phyloP scores from a whole-genome alignment of 495 filamentous ascomycete genomes.

The Cercophora newfieldiana region DNA sequence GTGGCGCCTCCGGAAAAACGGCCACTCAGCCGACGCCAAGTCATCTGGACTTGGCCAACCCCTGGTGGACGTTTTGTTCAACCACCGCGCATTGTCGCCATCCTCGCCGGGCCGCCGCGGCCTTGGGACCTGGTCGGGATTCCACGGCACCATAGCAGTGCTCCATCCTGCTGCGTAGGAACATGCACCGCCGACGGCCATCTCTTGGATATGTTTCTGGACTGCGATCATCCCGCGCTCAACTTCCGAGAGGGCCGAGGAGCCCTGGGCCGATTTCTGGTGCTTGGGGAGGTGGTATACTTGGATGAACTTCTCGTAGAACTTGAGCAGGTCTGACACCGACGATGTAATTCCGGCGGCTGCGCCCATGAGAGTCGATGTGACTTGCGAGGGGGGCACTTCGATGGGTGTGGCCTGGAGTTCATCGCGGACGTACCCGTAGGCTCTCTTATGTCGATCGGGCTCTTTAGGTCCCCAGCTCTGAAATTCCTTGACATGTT shows the following conservation, averaged over 20 bases:
- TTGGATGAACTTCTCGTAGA: slow-evolving; percentile 14
- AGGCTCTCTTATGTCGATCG: neutral
- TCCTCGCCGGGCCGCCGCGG: slow-evolving; percentile 19
- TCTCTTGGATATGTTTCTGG: slow-evolving; percentile 2
- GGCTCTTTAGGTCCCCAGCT: neutral
- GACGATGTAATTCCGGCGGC: slow-evolving; percentile 26
- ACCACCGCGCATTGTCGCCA: slow-evolving; percentile 22
- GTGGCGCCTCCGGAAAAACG: neutral
- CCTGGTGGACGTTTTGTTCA: neutral
- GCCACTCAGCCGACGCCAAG: neutral
- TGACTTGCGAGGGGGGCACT: slow-evolving; percentile 13
- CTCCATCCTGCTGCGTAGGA: slow-evolving; percentile 22
- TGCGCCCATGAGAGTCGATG: slow-evolving; percentile 11
- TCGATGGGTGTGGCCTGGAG: neutral
- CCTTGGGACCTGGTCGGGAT: neutral
- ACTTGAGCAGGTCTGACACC: slow-evolving; percentile 16
- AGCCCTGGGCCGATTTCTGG: neutral
- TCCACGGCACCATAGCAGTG: slow-evolving; percentile 4
- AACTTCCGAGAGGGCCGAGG: neutral
- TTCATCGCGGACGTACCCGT: neutral
- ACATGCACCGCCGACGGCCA: slow-evolving; percentile 1
- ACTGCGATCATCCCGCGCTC: slow-evolving; percentile 20
- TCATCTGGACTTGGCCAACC: neutral
- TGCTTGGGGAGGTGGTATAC: slow-evolving; percentile 3
- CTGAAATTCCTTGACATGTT: neutral